These are phyloP conservation scores for Phaeotremella fagi DNA, from an alignment of 768 basidiomycete species.

Conservation along the genomic window DNA sequence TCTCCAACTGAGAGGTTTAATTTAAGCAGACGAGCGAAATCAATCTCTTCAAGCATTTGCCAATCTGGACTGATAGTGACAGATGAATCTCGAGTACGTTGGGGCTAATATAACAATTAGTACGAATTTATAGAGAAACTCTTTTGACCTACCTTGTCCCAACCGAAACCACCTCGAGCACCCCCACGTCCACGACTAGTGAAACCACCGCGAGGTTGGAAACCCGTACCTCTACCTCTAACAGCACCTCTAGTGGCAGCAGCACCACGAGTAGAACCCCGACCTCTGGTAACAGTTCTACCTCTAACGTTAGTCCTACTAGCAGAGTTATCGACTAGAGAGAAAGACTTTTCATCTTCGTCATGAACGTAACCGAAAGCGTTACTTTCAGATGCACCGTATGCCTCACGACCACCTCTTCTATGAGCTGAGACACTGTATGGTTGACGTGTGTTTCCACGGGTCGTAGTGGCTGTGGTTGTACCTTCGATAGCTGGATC, in stretches of 20 bases:
- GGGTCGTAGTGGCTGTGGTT: constrained; percentile 4
- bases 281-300: constrained; percentile 5
- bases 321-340: constrained; percentile 65
- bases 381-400: constrained; percentile 69
- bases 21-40: constrained; percentile 87
- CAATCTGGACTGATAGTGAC: constrained; percentile 88
- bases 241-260: constrained; percentile 53
- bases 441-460: constrained; percentile 6
- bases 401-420: constrained; percentile 62
- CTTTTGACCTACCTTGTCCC: constrained; percentile 74
- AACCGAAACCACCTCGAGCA: constrained; percentile 55
- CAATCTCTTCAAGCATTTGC: constrained; percentile 95
- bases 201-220: constrained; percentile 29
- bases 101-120: constrained; percentile 51
- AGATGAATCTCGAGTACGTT: constrained; percentile 84
- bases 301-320: constrained; percentile 54
- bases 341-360: constrained; percentile 96
- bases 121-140: too few species aligned
- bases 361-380: constrained; percentile 97
- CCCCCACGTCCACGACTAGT: constrained; percentile 27
- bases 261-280: constrained; percentile 53
- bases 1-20: constrained; percentile 90
- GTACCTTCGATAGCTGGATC: constrained; percentile 54
- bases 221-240: constrained; percentile 34
- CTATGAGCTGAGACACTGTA: constrained; percentile 3